Percentiles rank a stretch among this genome's conserved stretches.
Conservation (phyloP, 2,329 filamentous ascomycete species). For the Oidium heveae region DNA sequence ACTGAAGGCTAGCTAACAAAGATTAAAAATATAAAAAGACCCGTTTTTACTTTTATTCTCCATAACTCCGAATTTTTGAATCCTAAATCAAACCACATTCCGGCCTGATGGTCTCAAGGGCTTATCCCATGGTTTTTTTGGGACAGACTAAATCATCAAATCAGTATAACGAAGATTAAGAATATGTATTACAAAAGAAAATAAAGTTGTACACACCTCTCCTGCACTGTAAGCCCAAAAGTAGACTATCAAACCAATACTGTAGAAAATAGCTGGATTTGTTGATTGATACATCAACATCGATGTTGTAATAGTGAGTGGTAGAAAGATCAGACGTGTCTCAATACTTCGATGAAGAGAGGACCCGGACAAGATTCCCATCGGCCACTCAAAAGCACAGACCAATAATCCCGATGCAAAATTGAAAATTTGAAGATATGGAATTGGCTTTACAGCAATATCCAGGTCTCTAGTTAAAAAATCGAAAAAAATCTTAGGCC, state of each 20-base stretch:
- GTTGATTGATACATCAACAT: constrained; percentile 76
- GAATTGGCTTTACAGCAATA: constrained; percentile 61
- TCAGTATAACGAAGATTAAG: constrained; percentile 2
- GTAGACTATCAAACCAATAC: constrained; percentile 65
- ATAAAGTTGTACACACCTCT: constrained; percentile 38
- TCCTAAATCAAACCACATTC: constrained; percentile 6
- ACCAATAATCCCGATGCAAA: constrained; percentile 55
- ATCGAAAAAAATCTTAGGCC: constrained; percentile 98
- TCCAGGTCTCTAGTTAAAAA: constrained; percentile 83
- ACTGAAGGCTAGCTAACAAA: too few relatives aligned
- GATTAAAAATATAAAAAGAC: too few relatives aligned
- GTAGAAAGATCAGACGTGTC: constrained; percentile 57
- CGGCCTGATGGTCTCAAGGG: constrained; percentile 7
- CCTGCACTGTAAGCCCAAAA: constrained; percentile 96
- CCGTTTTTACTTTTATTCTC: too few relatives aligned
- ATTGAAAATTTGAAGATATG: constrained; percentile 74
- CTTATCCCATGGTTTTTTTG: constrained; percentile 11
- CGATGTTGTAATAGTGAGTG: constrained; percentile 48
- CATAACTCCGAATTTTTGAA: too few relatives aligned
- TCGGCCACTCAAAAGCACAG: constrained; percentile 76
- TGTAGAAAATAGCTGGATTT: constrained; percentile 76
- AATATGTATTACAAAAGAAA: not conserved
- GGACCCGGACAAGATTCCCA: constrained; percentile 51
- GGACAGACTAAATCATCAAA: constrained; percentile 6
- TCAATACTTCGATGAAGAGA: constrained; percentile 70